Evolutionary conservation across 2,329 filamentous ascomycete genomes (phyloP).

Genomic region (Purpureocillium takamizusanense): DNA sequence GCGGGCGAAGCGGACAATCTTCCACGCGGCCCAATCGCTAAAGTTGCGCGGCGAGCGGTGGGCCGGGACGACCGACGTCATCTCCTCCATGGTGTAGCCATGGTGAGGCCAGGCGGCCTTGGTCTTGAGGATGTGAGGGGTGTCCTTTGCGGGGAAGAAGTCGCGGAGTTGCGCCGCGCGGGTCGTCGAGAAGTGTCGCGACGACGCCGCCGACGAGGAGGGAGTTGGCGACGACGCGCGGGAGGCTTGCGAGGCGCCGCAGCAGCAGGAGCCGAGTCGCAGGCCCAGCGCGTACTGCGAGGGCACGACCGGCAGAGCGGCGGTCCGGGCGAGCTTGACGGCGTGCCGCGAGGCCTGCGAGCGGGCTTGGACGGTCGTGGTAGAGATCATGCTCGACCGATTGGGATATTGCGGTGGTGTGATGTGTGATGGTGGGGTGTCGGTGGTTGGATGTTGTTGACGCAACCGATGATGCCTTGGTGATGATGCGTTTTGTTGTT

Average conservation of each 20-base stretch:
- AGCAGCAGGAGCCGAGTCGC: constrained; percentile 4
- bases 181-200: constrained; percentile 41
- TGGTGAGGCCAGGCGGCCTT: constrained; percentile 62
- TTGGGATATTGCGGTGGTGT: background rate
- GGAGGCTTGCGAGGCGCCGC: too few species aligned
- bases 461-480: too few species aligned
- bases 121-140: constrained; percentile 51
- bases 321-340: constrained; percentile 11
- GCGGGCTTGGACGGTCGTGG: constrained; percentile 11
- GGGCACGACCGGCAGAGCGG: constrained; percentile 1
- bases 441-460: too few species aligned
- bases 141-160: constrained; percentile 55
- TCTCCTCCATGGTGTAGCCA: constrained; percentile 69
- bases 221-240: too few species aligned
- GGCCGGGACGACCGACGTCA: constrained; percentile 63
- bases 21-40: constrained; percentile 72
- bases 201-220: background rate
- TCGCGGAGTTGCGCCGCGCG: constrained; percentile 36
- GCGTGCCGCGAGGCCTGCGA: constrained; percentile 14
- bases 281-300: constrained; percentile 4
- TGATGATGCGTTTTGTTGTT: too few species aligned
- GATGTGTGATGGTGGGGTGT: background rate
- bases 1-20: constrained; percentile 65
- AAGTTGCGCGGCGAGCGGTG: constrained; percentile 65
- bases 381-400: constrained; percentile 15